Conservation (phyloP, 1,139 yeast species). For the Meyerozyma smithsonii region DNA sequence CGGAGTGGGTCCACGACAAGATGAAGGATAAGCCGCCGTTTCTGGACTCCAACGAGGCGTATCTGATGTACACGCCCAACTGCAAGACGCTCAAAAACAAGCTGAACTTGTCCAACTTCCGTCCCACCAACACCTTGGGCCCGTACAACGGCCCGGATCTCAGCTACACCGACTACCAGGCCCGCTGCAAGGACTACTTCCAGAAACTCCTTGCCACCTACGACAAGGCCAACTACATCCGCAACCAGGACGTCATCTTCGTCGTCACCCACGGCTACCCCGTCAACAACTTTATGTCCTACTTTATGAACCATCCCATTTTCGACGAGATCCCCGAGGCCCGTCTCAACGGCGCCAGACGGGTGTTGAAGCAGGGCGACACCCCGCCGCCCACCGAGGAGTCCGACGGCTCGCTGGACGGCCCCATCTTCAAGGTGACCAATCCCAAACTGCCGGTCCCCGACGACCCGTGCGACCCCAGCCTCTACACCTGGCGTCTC, state of each 20-base stretch:
- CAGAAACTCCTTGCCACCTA: constrained; percentile 42
- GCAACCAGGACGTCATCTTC: constrained; percentile 34
- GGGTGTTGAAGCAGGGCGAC: constrained; percentile 12
- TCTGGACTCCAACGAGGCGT: constrained; percentile 42
- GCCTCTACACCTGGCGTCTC: constrained; percentile 28
- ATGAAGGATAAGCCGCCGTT: constrained; percentile 44
- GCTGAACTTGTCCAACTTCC: constrained; percentile 35
- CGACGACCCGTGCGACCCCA: constrained; percentile 14
- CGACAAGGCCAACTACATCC: constrained; percentile 33
- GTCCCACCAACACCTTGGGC: constrained; percentile 45
- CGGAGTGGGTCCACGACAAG: constrained; percentile 46
- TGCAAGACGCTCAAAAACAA: constrained; percentile 33
- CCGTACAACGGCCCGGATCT: constrained; percentile 44
- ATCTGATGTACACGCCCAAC: constrained; percentile 46
- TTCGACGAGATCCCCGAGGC: constrained; percentile 46
- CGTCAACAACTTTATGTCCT: constrained; percentile 36
- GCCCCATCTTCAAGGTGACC: neutral
- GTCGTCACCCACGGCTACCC: constrained; percentile 43
- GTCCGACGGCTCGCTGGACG: neutral
- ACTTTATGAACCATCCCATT: constrained; percentile 42
- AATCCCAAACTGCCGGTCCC: constrained; percentile 5
- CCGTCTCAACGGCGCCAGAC: constrained; percentile 30
- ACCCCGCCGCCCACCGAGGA: neutral
- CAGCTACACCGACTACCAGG: constrained; percentile 39
- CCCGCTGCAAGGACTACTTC: constrained; percentile 38